phyloP scores from a whole-genome alignment of 306 rosid genomes.

The Chamaecrista fasciculata region DNA sequence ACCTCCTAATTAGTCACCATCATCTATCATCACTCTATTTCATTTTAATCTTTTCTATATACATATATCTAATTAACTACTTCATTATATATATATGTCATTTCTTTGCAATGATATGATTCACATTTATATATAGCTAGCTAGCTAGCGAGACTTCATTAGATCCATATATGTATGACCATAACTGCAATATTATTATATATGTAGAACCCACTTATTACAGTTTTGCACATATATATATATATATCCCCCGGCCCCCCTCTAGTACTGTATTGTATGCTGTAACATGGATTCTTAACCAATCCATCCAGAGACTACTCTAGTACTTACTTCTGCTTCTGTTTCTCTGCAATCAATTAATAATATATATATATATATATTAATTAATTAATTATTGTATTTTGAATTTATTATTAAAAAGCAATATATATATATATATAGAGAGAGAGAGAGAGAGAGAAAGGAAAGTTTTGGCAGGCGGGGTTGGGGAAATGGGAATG shows the following conservation, averaged over 20 bases:
- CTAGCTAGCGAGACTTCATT: no score
- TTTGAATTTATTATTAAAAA: no score
- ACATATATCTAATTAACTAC: conserved; percentile 4
- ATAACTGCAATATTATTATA: conserved; percentile 41
- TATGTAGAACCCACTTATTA: conserved; percentile 40
- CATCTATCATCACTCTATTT: no score
- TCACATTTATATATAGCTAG: no score
- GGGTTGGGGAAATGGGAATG: conserved; percentile 25
- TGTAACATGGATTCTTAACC: conserved; percentile 34
- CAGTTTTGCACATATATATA: conserved; percentile 37
- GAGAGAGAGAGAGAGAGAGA: no score
- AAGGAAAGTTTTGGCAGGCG: conserved; percentile 2
- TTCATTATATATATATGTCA: conserved; percentile 15
- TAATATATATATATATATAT: no score
- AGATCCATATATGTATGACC: no score
- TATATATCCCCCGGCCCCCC: no score
- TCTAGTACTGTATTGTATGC: background rate
- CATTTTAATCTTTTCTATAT: background rate
- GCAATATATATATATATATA: no score
- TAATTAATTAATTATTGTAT: background rate
- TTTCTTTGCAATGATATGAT: conserved; percentile 38
- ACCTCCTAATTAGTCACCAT: no score
- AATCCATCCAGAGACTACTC: no score
- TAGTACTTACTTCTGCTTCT: conserved; percentile 3
- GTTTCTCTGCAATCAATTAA: no score